Conservation (phyloP, 306 rosid genomes). For the peach (Prunus persica) region Prunus_persica_NCBIv2 NC_034014.1:29722501-29723000, state of each 20-base stretch:
- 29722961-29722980: conserved; percentile 33
- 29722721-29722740: conserved; percentile 26
- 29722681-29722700: conserved; percentile 12
- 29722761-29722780: conserved; percentile 13
- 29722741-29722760: conserved; percentile 3
- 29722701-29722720: conserved; percentile 12
- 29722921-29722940: conserved; percentile 76
- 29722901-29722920: conserved; percentile 67
- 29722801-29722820: conserved; percentile 15
- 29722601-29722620: conserved; percentile 11
- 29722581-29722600: conserved; percentile 34
- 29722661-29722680: conserved; percentile 19
- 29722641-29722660: conserved; percentile 1
- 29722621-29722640: conserved; percentile 20
- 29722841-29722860: conserved; percentile 40
- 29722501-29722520: background rate
- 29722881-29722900: conserved; percentile 62
- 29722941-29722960: conserved; percentile 57
- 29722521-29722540: conserved; percentile 46
- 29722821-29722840: conserved; percentile 22
- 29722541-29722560: conserved; percentile 21
- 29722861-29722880: conserved; percentile 45
- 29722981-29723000: background rate
- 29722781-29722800: conserved; percentile 2
- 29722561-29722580: conserved; percentile 21